Evolutionary conservation across 225 moss, liverwort and hornwort genomes (phyloP).

Genomic region (Pseudoscleropodium purum): DNA sequence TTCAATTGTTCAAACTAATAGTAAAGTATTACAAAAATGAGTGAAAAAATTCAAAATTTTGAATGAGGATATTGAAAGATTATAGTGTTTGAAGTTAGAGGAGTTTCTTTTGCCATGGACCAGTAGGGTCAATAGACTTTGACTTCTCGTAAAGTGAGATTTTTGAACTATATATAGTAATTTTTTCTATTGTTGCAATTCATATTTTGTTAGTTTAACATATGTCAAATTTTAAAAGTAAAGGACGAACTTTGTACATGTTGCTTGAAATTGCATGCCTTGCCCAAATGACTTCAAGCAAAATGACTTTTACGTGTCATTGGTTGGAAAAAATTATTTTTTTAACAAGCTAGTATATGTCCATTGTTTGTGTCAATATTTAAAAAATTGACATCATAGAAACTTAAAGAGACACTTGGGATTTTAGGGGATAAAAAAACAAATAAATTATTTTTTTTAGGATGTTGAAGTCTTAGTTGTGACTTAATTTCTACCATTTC

Average conservation of each 20-base stretch:
- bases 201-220: not conserved
- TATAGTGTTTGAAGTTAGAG: fast-evolving
- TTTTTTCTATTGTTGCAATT: not conserved
- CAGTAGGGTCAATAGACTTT: fast-evolving
- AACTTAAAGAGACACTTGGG: fast-evolving
- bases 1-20: not conserved
- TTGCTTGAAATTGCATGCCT: fast-evolving
- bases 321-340: no score
- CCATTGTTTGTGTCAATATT: not conserved
- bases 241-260: not conserved
- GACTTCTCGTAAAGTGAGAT: fast-evolving
- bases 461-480: not conserved
- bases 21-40: not conserved
- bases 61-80: not conserved
- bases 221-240: not conserved
- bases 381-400: not conserved
- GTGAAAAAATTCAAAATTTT: not conserved
- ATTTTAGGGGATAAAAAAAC: not conserved
- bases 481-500: not conserved
- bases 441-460: not conserved
- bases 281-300: not conserved
- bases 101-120: fast-evolving
- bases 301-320: not conserved
- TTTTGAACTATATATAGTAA: not conserved
- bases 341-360: not conserved